Evolutionary conservation across 2,329 filamentous ascomycete species (phyloP), one percentile per base, ranked within the genome.

Genomic region (Xylariaceae sp.): DNA sequence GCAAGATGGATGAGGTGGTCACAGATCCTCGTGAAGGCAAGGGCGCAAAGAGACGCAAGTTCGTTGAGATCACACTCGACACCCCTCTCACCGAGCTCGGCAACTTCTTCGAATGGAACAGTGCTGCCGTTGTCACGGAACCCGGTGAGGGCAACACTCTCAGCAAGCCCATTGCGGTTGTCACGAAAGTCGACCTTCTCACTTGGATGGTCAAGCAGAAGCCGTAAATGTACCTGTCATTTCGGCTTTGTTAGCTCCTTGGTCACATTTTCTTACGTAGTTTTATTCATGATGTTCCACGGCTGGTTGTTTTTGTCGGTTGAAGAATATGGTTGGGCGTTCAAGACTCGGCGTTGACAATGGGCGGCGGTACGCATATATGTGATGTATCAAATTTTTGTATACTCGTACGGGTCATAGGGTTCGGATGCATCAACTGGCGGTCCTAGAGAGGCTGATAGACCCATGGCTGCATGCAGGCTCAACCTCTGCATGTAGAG

Each of bases 51-150:
- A 83, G 84, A 74, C 81, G 87, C 60, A 86, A 89, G 71, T 99
- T 96, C 75, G 89, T 97, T 54, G 89, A 97, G 76, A 96, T 99
- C 71, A 97, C 94, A 5, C 80, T 89, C 72, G 90, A 97, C 66
- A 99, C 94, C 1, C 88, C 89, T 2, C 80, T 99, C 45, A 84
- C 83, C 51, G 87, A 89, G 50, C 81, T 99, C 56, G 93, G 91
- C 78, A 87, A 89, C 70, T 99, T 99, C 77, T 91, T 97, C 65
- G 92, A 97, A 77, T 97, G 94, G 92, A 97, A 99, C 76, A 94
- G 89, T 67, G 93, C 94, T 0, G 94, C 94, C 0, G 86, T 99
- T 53, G 91, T 99, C 2, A 99, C 93, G 0, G 92, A 97, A 74
- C 82, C 84, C 66, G 76, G 76, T 47, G 81, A 80, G 61, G 83